Evolutionary conservation across 371 early-diverging fungal species (phyloP).

Genomic region (Dinochytrium kinnereticum): DNA sequence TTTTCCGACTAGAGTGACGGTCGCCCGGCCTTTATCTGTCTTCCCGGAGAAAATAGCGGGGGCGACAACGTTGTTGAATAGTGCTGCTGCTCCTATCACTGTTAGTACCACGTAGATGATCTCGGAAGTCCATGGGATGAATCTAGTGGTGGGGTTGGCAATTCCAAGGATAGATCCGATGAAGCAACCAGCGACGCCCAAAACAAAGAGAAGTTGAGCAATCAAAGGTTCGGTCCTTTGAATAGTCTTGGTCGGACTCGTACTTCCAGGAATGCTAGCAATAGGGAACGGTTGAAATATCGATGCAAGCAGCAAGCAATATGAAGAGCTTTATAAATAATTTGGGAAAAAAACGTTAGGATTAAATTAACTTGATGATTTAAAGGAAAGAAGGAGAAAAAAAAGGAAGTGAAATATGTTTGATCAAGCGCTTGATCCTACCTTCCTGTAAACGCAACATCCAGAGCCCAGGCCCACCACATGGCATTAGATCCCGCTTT

Average conservation of each 20-base stretch:
- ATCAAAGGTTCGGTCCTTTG: neutral
- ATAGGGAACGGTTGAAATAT: slow-evolving; percentile 8
- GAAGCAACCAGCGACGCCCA: neutral
- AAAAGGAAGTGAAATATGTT: neutral
- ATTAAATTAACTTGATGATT: no score
- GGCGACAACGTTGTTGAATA: neutral
- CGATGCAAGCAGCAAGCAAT: neutral
- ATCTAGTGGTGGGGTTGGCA: neutral
- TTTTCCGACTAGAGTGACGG: neutral
- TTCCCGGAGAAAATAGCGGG: neutral
- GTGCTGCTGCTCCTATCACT: neutral
- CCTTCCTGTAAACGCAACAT: slow-evolving; percentile 18
- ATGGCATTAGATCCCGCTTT: neutral
- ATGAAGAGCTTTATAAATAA: slow-evolving; percentile 4
- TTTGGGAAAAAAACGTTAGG: no score
- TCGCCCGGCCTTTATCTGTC: neutral
- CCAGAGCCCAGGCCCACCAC: slow-evolving; percentile 13
- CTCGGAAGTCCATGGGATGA: slow-evolving; percentile 7
- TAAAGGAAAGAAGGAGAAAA: no score
- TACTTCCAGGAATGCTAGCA: neutral
- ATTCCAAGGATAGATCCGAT: neutral
- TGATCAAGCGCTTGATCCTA: neutral
- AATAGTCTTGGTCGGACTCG: neutral
- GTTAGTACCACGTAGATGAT: slow-evolving; percentile 9
- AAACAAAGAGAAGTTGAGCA: neutral